Percentiles rank a stretch among this genome's conserved stretches.
phyloP scores from a whole-genome alignment of 2,329 filamentous ascomycete species.

The Mycosphaerella sp. region DNA sequence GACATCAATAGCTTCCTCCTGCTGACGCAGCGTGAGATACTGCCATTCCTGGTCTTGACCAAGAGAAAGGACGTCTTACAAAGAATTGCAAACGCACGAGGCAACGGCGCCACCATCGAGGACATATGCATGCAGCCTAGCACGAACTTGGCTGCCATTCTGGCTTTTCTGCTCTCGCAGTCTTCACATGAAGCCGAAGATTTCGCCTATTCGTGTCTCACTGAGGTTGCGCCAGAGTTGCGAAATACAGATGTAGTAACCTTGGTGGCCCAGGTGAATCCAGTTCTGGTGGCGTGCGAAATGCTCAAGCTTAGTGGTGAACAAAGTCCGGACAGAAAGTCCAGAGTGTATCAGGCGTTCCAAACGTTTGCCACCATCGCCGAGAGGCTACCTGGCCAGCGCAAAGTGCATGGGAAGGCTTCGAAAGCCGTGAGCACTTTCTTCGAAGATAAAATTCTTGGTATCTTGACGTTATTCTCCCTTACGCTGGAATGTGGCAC shows the following conservation, averaged over 20 bases:
- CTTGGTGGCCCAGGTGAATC: slow-evolving; percentile 67
- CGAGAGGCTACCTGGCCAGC: slow-evolving; percentile 42
- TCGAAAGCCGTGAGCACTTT: slow-evolving; percentile 63
- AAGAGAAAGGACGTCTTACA: slow-evolving; percentile 72
- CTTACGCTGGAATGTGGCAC: slow-evolving; percentile 57
- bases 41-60: slow-evolving; percentile 79
- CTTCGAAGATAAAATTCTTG: slow-evolving; percentile 75
- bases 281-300: slow-evolving; percentile 69
- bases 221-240: slow-evolving; percentile 64
- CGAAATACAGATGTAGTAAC: slow-evolving; percentile 57
- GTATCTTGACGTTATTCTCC: slow-evolving; percentile 76
- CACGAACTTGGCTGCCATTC: slow-evolving; percentile 52
- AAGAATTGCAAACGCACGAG: slow-evolving; percentile 67
- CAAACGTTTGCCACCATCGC: slow-evolving; percentile 43
- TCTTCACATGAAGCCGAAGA: slow-evolving; percentile 58
- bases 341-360: slow-evolving; percentile 44
- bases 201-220: slow-evolving; percentile 62
- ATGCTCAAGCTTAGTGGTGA: slow-evolving; percentile 75
- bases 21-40: slow-evolving; percentile 68
- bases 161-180: slow-evolving; percentile 54
- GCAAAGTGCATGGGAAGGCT: slow-evolving; percentile 42
- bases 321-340: slow-evolving; percentile 46
- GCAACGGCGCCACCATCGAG: slow-evolving; percentile 48
- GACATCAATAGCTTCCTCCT: slow-evolving; percentile 67
- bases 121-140: slow-evolving; percentile 54